Conservation (phyloP, 305 asterid species). For the Caryopteris hybrid region DNA sequence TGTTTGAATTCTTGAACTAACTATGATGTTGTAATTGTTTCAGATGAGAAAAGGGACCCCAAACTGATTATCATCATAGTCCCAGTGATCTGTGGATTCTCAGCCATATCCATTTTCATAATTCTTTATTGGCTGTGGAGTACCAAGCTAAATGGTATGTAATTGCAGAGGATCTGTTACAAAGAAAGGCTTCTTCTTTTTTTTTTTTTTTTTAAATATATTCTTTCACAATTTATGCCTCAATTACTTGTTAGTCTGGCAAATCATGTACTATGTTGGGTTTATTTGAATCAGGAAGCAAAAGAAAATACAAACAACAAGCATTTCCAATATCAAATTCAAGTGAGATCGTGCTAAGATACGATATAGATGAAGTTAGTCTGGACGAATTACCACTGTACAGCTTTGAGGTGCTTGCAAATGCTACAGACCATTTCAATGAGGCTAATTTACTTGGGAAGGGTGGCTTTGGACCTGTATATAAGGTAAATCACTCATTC, state of each 20-base stretch:
- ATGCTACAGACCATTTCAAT: slow-evolving; percentile 38
- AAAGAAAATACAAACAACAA: slow-evolving; percentile 11
- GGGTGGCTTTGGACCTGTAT: slow-evolving; percentile 60
- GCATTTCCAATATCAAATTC: slow-evolving; percentile 17
- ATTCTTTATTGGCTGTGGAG: slow-evolving; percentile 18
- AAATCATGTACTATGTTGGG: not conserved
- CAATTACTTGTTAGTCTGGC: no score
- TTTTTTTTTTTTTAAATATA: no score
- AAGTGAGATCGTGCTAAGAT: slow-evolving; percentile 20
- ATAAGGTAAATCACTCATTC: slow-evolving; percentile 28
- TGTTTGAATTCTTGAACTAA: not conserved
- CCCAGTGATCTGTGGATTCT: slow-evolving; percentile 8
- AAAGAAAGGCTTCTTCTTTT: no score
- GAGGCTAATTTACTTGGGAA: slow-evolving; percentile 38
- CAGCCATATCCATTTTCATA: not conserved
- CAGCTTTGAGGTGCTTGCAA: slow-evolving; percentile 34
- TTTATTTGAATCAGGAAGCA: slow-evolving; percentile 6
- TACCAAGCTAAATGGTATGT: slow-evolving; percentile 18
- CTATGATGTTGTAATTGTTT: not conserved
- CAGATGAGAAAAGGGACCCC: slow-evolving; percentile 22
- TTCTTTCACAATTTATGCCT: no score
- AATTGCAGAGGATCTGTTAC: no score
- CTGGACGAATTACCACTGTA: slow-evolving; percentile 40
- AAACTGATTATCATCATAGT: slow-evolving; percentile 15
- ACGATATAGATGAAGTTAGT: slow-evolving; percentile 23